Conservation (phyloP, 1,139 yeast genomes). For the Yamadazyma diospyri region DNA sequence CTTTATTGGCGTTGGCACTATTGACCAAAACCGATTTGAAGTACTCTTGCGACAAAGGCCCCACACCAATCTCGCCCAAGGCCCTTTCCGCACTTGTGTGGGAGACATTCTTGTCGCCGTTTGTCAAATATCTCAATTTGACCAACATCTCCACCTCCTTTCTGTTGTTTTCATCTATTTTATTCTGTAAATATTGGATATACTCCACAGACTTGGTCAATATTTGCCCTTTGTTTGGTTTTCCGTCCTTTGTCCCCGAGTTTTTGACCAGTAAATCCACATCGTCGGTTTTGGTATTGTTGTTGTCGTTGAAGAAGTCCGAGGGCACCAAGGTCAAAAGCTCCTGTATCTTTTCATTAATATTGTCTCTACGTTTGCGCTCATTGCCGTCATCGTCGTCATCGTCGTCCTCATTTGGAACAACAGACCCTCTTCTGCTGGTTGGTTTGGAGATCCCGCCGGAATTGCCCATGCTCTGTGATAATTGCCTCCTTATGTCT, state of each 20-base stretch:
- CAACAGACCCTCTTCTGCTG: constrained; percentile 35
- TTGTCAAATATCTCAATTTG: constrained; percentile 51
- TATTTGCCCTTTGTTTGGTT: constrained; percentile 91
- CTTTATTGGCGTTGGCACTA: constrained; percentile 27
- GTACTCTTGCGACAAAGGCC: constrained; percentile 60
- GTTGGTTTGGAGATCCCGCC: constrained; percentile 44
- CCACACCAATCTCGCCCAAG: constrained; percentile 75
- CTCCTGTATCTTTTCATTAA: constrained; percentile 86
- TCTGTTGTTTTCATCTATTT: constrained; percentile 74
- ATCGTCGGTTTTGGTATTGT: constrained; percentile 14
- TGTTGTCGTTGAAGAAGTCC: constrained; percentile 39
- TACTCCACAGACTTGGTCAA: constrained; percentile 83
- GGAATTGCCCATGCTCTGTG: constrained; percentile 31
- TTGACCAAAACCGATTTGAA: constrained; percentile 34
- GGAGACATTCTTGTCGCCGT: constrained; percentile 26
- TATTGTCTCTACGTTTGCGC: constrained; percentile 79
- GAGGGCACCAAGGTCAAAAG: constrained; percentile 67
- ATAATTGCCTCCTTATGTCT: constrained; percentile 40
- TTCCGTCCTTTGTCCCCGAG: constrained; percentile 78
- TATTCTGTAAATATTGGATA: constrained; percentile 66
- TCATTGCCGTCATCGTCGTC: constrained; percentile 44
- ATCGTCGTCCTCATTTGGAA: constrained; percentile 29
- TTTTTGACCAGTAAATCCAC: constrained; percentile 40
- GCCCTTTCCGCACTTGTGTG: constrained; percentile 82
- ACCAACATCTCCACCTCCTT: constrained; percentile 73